Evolutionary conservation across 352 stramenopile genomes (phyloP), one percentile per base, ranked within the genome.

Genomic region (Pythium phragmiticola): DNA sequence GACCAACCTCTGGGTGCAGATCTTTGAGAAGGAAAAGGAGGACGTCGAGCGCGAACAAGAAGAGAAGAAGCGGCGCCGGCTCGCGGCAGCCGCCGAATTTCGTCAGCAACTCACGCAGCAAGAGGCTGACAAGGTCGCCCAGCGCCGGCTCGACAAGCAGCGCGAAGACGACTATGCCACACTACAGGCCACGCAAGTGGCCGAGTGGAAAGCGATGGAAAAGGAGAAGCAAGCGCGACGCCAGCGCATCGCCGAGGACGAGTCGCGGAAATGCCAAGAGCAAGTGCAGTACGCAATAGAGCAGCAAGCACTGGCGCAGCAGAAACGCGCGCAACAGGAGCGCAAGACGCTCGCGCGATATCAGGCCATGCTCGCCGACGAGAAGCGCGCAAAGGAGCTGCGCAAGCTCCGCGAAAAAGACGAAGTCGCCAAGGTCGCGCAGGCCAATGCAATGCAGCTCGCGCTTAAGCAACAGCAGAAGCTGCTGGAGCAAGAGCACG

Each of bases 1-100:
- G 26, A 61, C 77, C 28, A 87, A 84, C 46, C 61, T 89, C 16
- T 89, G 80, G 80, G 63, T 83, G 36, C 57, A 86, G 63, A 74
- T 88, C 61, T 88, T 84, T 54, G 77, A 86, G n/a, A 71, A 81
- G 37, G 79, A 89, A 54, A 68, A 75, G 46, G 73, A 72, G 6
- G 76, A 87, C 11, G 78, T 88, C 46, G 69, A 75, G 34, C 73
- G 77, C n/a, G 78, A 81, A 57, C 72, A 73, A 30, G 76, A 83
- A 37, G 74, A 86, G 42, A 57, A 67, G 8, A 74, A 80, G 57
- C 70, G 73, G 11, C 75, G 70, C 36, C 75, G 72, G 1, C 62
- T 84, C 42, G 71, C 67, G 14, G 77, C 68, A 8, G 76, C 76
- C 3, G 65, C 66, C 13, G 55, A 76, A 45, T 84, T 85, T 36